Conservation (phyloP, 768 basidiomycete genomes). For the Chalciporus chontae region DNA sequence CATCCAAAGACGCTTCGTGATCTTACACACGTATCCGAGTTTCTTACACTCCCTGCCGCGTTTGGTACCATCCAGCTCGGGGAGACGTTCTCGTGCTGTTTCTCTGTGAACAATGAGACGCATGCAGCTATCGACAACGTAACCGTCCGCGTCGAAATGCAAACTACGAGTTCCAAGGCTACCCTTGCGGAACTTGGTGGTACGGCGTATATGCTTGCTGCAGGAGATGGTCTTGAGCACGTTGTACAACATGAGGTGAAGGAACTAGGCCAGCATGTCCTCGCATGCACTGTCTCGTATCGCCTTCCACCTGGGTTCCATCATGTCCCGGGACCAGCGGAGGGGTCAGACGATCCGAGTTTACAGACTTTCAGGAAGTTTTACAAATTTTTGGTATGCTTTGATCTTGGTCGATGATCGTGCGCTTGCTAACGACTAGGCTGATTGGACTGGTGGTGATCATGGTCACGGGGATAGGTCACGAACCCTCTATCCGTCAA, state of each 20-base stretch:
- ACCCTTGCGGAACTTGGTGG: constrained; percentile 64
- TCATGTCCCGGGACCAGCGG: constrained; percentile 44
- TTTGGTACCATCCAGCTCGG: constrained; percentile 89
- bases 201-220: constrained; percentile 41
- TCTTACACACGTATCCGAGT: constrained; percentile 71
- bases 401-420: neutral
- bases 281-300: constrained; percentile 83
- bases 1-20: constrained; percentile 85
- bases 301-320: constrained; percentile 60
- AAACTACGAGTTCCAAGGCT: constrained; percentile 68
- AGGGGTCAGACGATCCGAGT: constrained; percentile 50
- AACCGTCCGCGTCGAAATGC: constrained; percentile 76
- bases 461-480: constrained; percentile 46
- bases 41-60: constrained; percentile 76
- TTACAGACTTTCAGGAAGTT: constrained; percentile 80
- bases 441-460: neutral
- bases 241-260: constrained; percentile 87
- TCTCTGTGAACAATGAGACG: constrained; percentile 81
- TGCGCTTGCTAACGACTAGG: neutral
- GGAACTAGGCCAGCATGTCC: constrained; percentile 87
- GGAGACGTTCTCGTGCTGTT: constrained; percentile 79
- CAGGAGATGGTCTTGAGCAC: constrained; percentile 61
- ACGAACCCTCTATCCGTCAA: constrained; percentile 95
- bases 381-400: constrained; percentile 82
- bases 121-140: constrained; percentile 60